phyloP scores from a whole-genome alignment of 768 basidiomycete genomes.

The Russula sp. region DNA sequence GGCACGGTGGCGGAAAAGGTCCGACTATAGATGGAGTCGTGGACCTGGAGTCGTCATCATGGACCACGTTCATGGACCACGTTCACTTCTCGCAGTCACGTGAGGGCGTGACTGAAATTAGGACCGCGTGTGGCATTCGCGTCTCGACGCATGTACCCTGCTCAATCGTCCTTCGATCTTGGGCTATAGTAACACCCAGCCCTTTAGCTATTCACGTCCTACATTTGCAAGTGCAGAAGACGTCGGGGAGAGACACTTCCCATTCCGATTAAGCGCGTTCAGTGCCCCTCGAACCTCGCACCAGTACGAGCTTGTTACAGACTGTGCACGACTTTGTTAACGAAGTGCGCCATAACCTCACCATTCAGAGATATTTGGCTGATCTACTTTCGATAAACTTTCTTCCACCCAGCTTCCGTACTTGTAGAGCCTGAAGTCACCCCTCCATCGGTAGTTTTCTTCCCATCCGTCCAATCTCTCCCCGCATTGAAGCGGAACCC shows the following conservation, averaged over 20 bases:
- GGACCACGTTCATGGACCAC: not conserved
- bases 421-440: not conserved
- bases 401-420: not conserved
- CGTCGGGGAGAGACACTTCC: not conserved
- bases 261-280: not conserved
- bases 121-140: not conserved
- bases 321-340: not conserved
- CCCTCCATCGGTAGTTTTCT: not conserved
- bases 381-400: not conserved
- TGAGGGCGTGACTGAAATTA: not conserved
- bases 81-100: conserved; percentile 6
- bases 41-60: not conserved
- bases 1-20: not conserved
- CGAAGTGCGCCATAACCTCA: conserved; percentile 8
- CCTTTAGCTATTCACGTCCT: not conserved
- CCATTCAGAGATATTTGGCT: not conserved
- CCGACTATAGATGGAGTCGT: not conserved
- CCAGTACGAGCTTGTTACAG: not conserved
- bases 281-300: not conserved
- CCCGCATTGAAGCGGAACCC: not conserved
- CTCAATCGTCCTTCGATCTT: not conserved
- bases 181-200: not conserved
- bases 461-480: not conserved
- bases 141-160: not conserved
- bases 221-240: not conserved